Evolutionary conservation across 2,329 filamentous ascomycete genomes (phyloP), one percentile per base, ranked within the genome.

Genomic region (Paecilomyces niveus): DNA sequence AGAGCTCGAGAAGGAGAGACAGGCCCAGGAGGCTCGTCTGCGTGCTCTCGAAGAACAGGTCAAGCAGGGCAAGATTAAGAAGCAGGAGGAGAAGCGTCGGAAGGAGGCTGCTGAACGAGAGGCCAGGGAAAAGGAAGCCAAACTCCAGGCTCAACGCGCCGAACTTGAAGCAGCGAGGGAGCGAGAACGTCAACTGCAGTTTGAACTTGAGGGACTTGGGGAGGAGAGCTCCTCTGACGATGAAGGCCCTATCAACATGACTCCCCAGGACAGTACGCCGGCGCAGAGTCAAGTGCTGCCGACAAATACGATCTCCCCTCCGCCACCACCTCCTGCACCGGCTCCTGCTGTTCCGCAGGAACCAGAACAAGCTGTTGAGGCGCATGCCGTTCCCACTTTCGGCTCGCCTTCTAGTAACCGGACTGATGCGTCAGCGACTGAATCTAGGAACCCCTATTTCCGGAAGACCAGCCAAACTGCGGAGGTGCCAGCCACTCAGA

Each of bases 371-470:
- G 74, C 78, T 10, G 80, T 84, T 39, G 39, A 82, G 51, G 75
- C 81, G 2, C 74, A 78, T 9, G 80, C 84, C 39, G 81, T 83
- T 26, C 63, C 72, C n/a, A 64, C 71, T 26, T 60, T 80, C 29
- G 74, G 77, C 29, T 81, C 80, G 58, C 78, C 78, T 33, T 74
- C 78, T 39, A 73, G 74, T 57, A 77, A 80, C n/a, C 76, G 80
- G 53, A 79, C 82, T 2, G 77, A 81, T 5, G 87, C 90, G 64
- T 81, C 83, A 1, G 90, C 22, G 22, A 22, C 22, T 29, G 26
- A 96, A 74, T 96, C 91, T 67, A 93, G 90, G 73, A 97, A 97
- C 70, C 94, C 94, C 2, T 99, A 96, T 79, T 91, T 93, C 79
- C 90, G 89, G 75, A 94, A 92, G 78, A 86, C 95, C 81, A 87